A percentile compares a stretch with the other conserved stretches of the same genome.
These are phyloP conservation scores for Stereocaulon alpinum DNA, from an alignment of 495 filamentous ascomycete genomes.

Conservation along the genomic window DNA sequence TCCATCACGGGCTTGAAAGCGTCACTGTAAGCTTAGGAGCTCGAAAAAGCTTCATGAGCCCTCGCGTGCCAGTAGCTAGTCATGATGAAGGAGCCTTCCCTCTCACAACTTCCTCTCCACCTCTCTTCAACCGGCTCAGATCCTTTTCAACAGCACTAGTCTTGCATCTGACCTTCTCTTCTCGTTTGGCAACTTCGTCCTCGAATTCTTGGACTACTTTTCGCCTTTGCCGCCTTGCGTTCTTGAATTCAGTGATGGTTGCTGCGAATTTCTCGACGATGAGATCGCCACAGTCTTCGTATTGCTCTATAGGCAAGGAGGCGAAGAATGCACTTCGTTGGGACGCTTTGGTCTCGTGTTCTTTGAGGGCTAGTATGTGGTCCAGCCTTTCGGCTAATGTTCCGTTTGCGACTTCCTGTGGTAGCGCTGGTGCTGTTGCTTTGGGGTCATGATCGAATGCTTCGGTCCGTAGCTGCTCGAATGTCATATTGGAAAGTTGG, in stretches of 20 bases:
- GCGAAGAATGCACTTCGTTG: slow-evolving; percentile 54
- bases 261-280: slow-evolving; percentile 59
- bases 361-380: slow-evolving; percentile 29
- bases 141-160: slow-evolving; percentile 29
- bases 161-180: slow-evolving; percentile 34
- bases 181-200: slow-evolving; percentile 47
- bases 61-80: not conserved
- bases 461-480: slow-evolving; percentile 41
- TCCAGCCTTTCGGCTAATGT: slow-evolving; percentile 35
- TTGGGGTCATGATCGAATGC: slow-evolving; percentile 45
- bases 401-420: slow-evolving; percentile 10
- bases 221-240: slow-evolving; percentile 54
- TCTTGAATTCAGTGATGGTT: slow-evolving; percentile 52
- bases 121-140: slow-evolving; percentile 15
- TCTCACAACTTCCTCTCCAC: slow-evolving; percentile 19
- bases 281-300: slow-evolving; percentile 77
- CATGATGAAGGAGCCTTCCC: not conserved
- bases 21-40: no score
- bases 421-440: slow-evolving; percentile 13
- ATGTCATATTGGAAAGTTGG: slow-evolving; percentile 43
- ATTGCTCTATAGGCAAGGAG: slow-evolving; percentile 55
- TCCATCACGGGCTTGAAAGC: no score
- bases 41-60: no score
- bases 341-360: slow-evolving; percentile 18
- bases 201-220: slow-evolving; percentile 57